These are phyloP conservation scores for Cylindrotheca closterium DNA, from an alignment of 108 stramenopile species.

Conservation along the genomic window DNA sequence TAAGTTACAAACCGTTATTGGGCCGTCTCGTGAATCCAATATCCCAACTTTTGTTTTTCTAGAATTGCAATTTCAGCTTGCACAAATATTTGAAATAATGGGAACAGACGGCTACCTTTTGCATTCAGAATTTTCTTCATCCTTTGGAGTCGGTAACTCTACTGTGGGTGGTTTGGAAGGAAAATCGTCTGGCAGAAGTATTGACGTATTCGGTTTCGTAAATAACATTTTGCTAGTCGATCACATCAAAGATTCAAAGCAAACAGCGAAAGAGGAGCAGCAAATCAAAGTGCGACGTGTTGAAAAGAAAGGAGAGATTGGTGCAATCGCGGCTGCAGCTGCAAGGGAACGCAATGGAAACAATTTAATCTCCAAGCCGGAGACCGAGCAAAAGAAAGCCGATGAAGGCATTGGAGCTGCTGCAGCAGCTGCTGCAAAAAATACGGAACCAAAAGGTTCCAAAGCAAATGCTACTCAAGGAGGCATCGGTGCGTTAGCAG, in stretches of 20 bases:
- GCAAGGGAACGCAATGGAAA: not conserved
- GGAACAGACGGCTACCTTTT: conserved; percentile 37
- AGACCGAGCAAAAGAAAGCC: not conserved
- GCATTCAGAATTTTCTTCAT: conserved; percentile 29
- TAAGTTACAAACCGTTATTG: conserved; percentile 20
- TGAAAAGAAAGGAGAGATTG: conserved; percentile 27
- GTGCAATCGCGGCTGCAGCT: conserved; percentile 15
- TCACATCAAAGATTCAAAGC: too few relatives aligned
- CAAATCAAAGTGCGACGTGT: too few relatives aligned
- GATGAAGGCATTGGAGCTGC: conserved; percentile 29
- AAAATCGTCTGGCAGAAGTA: too few relatives aligned
- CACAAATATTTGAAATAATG: conserved; percentile 30
- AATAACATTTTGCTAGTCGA: too few relatives aligned
- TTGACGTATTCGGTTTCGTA: too few relatives aligned
- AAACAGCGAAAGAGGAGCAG: too few relatives aligned
- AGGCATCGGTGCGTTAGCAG: conserved; percentile 14
- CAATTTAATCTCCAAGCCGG: not conserved
- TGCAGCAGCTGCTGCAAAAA: conserved; percentile 15
- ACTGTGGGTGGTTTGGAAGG: too few relatives aligned
- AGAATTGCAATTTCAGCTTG: conserved; percentile 58
- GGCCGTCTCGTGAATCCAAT: not conserved
- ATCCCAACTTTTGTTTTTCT: not conserved
- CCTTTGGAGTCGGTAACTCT: too few relatives aligned
- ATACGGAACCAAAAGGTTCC: not conserved
- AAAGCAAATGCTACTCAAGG: not conserved